Conservation (phyloP, 2,329 filamentous ascomycete genomes). For the Curvularia eragrostidis region DNA sequence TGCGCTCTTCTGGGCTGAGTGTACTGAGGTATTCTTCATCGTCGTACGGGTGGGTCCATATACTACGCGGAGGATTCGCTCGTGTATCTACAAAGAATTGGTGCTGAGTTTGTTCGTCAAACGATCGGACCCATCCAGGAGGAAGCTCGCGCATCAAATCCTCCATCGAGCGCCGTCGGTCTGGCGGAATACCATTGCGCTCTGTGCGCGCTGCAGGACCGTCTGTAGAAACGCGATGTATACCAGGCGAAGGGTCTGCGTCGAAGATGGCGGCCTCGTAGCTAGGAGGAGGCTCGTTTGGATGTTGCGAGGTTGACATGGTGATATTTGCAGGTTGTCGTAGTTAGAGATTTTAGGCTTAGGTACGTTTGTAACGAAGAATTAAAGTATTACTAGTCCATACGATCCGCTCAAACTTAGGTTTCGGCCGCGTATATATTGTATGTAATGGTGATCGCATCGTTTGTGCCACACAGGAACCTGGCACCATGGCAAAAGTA, state of each 20-base stretch:
- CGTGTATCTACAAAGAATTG: constrained; percentile 70
- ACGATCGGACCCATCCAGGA: constrained; percentile 63
- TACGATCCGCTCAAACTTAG: neutral
- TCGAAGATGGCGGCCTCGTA: constrained; percentile 44
- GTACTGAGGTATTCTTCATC: constrained; percentile 61
- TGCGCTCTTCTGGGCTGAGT: constrained; percentile 58
- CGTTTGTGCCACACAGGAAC: neutral
- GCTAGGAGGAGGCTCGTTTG: constrained; percentile 42
- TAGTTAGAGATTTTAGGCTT: neutral
- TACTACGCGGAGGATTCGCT: constrained; percentile 61
- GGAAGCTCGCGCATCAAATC: constrained; percentile 64
- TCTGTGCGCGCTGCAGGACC: constrained; percentile 40
- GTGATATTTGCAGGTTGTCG: neutral
- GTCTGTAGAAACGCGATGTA: constrained; percentile 42
- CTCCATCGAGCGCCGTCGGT: constrained; percentile 65
- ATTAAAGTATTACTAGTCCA: neutral
- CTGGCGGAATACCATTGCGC: constrained; percentile 62
- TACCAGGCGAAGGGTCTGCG: constrained; percentile 30
- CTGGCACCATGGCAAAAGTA: constrained; percentile 5
- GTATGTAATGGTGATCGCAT: neutral
- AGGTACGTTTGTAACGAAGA: neutral
- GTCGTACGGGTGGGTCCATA: constrained; percentile 69
- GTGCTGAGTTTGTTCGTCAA: constrained; percentile 61
- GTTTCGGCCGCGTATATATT: neutral
- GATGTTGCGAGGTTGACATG: constrained; percentile 34